Percentiles rank a stretch among this genome's conserved stretches.
phyloP scores from a whole-genome alignment of 164 flowering plant species.

The Echeveria elegans region DNA sequence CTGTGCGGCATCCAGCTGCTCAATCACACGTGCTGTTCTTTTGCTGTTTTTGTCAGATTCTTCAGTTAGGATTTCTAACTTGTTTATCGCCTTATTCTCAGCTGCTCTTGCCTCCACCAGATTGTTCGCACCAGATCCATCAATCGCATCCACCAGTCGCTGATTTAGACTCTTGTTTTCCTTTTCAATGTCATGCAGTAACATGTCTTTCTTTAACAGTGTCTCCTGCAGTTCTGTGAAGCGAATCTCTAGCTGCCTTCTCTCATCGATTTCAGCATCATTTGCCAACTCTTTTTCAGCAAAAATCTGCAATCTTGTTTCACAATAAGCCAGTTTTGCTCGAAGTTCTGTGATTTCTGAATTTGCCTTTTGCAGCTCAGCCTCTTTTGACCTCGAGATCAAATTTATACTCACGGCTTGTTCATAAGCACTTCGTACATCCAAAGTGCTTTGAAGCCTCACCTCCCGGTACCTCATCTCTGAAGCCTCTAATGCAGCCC shows the following conservation, averaged over 20 bases:
- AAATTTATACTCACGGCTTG: slow-evolving; percentile 18
- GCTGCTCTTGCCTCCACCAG: slow-evolving; percentile 23
- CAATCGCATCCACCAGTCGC: slow-evolving; percentile 20
- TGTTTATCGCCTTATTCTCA: slow-evolving; percentile 27
- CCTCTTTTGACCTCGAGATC: slow-evolving; percentile 22
- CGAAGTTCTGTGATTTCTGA: slow-evolving; percentile 20
- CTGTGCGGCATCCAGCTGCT: slow-evolving; percentile 53
- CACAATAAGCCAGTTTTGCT: slow-evolving; percentile 19
- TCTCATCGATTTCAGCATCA: too few species aligned
- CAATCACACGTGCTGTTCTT: slow-evolving; percentile 29
- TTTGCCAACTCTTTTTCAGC: slow-evolving; percentile 14
- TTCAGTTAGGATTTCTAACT: slow-evolving; percentile 21
- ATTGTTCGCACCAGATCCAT: slow-evolving; percentile 17
- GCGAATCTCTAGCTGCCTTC: slow-evolving; percentile 18
- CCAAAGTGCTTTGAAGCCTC: slow-evolving; percentile 31
- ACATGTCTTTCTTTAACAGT: slow-evolving; percentile 23
- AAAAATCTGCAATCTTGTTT: slow-evolving; percentile 20
- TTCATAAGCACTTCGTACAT: slow-evolving; percentile 35
- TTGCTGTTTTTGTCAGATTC: slow-evolving; percentile 32
- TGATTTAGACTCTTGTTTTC: slow-evolving; percentile 26
- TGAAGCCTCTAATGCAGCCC: slow-evolving; percentile 29
- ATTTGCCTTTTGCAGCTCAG: slow-evolving; percentile 20
- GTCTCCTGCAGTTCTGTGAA: slow-evolving; percentile 27
- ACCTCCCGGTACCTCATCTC: slow-evolving; percentile 38
- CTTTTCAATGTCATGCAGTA: slow-evolving; percentile 19